Percentiles rank a stretch among this genome's conserved stretches.
phyloP scores from a whole-genome alignment of 2,329 filamentous ascomycete genomes.

The Neofusicoccum laricinum region DNA sequence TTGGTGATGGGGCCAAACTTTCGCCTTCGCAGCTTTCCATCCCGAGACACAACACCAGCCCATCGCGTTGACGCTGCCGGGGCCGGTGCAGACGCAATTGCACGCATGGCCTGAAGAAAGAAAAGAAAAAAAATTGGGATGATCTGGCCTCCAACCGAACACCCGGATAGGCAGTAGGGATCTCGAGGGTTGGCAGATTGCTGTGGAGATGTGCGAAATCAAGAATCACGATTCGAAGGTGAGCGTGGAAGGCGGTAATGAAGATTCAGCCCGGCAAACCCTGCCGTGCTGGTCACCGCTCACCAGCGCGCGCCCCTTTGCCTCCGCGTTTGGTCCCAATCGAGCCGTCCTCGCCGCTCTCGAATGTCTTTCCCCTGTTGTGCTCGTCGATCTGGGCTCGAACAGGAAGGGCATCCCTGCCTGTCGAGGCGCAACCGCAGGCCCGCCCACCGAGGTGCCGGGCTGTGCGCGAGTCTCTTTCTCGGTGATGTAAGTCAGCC shows the following conservation, averaged over 20 bases:
- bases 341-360: background rate
- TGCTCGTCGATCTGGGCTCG: conserved; percentile 1
- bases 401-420: background rate
- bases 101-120: background rate
- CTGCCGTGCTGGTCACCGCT: conserved; percentile 12
- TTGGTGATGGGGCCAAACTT: background rate
- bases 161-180: conserved; percentile 8
- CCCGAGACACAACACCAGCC: background rate
- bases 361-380: background rate
- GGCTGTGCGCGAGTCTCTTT: background rate
- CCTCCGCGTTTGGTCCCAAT: background rate
- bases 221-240: background rate
- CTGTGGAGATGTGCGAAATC: conserved; percentile 1
- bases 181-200: background rate
- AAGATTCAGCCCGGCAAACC: background rate
- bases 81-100: background rate
- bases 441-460: background rate
- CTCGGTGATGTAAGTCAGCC: background rate
- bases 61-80: background rate
- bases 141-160: background rate
- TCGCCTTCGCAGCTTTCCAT: background rate
- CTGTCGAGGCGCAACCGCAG: background rate
- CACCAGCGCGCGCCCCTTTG: background rate
- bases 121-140: background rate
- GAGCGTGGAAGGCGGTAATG: conserved; percentile 5